These are phyloP conservation scores for Prunella vulgaris DNA, from an alignment of 257 asterid genomes.

Conservation along the genomic window DNA sequence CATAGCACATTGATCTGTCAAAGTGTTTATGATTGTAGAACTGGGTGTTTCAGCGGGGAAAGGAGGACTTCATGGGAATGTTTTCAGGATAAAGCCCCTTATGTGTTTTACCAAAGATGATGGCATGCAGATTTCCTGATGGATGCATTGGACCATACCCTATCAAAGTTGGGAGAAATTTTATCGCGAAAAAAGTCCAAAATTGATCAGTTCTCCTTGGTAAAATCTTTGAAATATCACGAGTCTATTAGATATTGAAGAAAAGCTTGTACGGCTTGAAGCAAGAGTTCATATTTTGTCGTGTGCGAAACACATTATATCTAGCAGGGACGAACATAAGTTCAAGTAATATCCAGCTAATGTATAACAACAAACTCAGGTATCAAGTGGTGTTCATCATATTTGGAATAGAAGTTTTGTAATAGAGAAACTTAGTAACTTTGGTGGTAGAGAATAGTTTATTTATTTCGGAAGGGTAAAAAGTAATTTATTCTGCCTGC, in stretches of 20 bases:
- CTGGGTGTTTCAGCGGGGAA: slow-evolving; percentile 90
- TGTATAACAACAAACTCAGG: not conserved
- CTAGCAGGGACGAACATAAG: no score
- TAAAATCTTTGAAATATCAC: no score
- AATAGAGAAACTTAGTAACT: no score
- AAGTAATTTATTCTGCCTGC: not conserved
- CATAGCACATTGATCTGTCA: not conserved
- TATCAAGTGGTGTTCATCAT: no score
- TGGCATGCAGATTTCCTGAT: slow-evolving; percentile 81
- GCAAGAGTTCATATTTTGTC: no score
- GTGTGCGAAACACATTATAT: not conserved
- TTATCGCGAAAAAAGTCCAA: not conserved
- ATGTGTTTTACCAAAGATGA: slow-evolving; percentile 87
- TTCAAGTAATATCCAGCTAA: no score
- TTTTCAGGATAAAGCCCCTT: slow-evolving; percentile 96
- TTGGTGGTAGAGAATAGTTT: not conserved
- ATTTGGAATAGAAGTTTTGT: not conserved
- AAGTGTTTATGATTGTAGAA: slow-evolving; percentile 39
- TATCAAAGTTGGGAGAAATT: slow-evolving; percentile 62
- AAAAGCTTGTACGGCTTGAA: no score
- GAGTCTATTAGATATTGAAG: no score
- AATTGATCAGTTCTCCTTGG: not conserved
- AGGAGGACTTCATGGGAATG: slow-evolving; percentile 93
- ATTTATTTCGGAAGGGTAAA: not conserved
- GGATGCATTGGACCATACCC: slow-evolving; percentile 73